Evolutionary conservation across 2,329 filamentous ascomycete species (phyloP), one percentile per base, ranked within the genome.

Genomic region (Ilyonectria mors-panacis): DNA sequence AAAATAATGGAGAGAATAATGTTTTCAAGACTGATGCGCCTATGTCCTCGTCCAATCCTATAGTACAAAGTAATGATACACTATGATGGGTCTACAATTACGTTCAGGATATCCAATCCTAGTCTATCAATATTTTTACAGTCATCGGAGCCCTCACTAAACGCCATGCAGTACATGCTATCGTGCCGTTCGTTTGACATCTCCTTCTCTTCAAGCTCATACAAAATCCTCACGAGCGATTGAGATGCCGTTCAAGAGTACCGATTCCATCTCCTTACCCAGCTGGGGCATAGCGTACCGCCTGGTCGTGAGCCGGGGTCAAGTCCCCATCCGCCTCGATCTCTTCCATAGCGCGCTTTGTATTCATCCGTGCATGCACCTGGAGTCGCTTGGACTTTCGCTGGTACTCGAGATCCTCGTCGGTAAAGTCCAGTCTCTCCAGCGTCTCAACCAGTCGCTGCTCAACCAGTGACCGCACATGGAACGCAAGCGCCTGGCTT

Each of bases 391-490:
- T 68, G 10, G 9, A 67, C 47, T 65, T 63, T 23, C 81, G 75
- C 59, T 70, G 69, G 6, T 9, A 64, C 47, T 78, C 68, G 17
- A 81, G 77, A 35, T 76, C 70, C n/a, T 79, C 74, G 2, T 82
- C 78, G 6, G 81, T 80, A 67, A 83, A 84, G 59, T 80, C 88
- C 70, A 94, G 86, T 30, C 87, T 83, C 33, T 81, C 79, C 28
- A 84, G 75, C 3, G 78, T 75, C 9, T 79, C 63, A 33, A 83
- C 80, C 76, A 98, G 95, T 77, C 88, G 90, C 58, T 89, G 85
- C 81, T 98, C 95, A 2, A 95, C 91, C 56, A 97, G 78, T 7
- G 82, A 80, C 77, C 97, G 97, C 55, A 94, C 89, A 77, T 97
- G 91, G 70, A 93, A 92, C 0, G 94, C 94, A 48, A 97, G 85